Evolutionary conservation across 2,329 filamentous ascomycete genomes (phyloP).

Genomic region (Penicillium frequentans): DNA sequence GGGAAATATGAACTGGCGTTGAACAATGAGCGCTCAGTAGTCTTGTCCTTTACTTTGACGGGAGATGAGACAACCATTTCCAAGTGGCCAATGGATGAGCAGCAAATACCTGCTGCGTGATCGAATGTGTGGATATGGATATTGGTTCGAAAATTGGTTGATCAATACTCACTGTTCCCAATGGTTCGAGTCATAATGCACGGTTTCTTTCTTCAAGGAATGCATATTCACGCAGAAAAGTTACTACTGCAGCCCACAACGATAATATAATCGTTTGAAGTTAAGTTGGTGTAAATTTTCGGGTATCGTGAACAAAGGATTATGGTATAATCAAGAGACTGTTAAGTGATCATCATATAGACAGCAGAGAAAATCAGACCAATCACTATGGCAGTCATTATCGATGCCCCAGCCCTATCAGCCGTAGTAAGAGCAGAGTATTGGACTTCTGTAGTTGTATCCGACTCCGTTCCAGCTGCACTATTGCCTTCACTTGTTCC

Average conservation of each 20-base stretch:
- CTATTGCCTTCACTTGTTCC: slow-evolving; percentile 54
- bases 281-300: neutral
- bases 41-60: slow-evolving; percentile 33
- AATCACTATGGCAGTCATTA: slow-evolving; percentile 31
- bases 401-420: slow-evolving; percentile 29
- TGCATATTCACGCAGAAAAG: neutral
- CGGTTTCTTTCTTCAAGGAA: neutral
- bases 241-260: neutral
- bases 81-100: slow-evolving; percentile 35
- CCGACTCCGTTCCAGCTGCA: slow-evolving; percentile 31
- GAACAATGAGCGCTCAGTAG: slow-evolving; percentile 40
- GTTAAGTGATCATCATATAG: slow-evolving; percentile 11
- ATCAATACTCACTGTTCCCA: neutral
- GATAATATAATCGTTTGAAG: neutral
- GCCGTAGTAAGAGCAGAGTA: slow-evolving; percentile 22
- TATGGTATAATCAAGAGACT: neutral
- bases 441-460: slow-evolving; percentile 22
- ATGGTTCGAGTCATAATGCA: neutral
- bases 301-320: neutral
- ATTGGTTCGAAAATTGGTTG: neutral
- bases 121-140: neutral
- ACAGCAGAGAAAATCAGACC: slow-evolving; percentile 5
- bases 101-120: slow-evolving; percentile 19
- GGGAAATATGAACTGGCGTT: slow-evolving; percentile 43
- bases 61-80: slow-evolving; percentile 32